phyloP scores from a whole-genome alignment of 2,329 filamentous ascomycete genomes.

The Epichloe amarillans region DNA sequence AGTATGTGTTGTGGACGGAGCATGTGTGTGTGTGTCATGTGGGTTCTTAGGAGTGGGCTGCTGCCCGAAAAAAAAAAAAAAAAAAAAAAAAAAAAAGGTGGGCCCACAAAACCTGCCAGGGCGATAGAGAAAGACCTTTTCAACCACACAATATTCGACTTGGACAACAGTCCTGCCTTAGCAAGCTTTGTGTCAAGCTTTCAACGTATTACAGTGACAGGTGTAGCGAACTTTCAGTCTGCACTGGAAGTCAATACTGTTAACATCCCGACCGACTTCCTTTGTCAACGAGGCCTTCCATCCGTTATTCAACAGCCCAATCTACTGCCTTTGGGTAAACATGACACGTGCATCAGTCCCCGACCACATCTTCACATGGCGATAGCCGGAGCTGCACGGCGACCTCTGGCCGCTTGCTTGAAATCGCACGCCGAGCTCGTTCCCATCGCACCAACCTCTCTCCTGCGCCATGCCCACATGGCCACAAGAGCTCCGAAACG shows the following conservation, averaged over 20 bases:
- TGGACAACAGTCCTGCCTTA: too few relatives aligned
- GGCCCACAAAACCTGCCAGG: background rate
- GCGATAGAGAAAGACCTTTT: background rate
- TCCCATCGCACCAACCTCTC: background rate
- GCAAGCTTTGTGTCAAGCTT: too few relatives aligned
- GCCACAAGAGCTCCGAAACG: background rate
- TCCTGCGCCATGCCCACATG: background rate
- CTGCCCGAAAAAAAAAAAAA: background rate
- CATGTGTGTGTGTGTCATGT: background rate
- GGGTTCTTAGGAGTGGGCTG: background rate
- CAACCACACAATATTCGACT: too few relatives aligned
- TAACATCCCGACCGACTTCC: too few relatives aligned
- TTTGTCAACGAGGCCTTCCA: background rate
- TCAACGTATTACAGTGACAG: too few relatives aligned
- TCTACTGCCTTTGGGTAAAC: background rate
- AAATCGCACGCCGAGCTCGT: background rate
- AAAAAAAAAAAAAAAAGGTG: background rate
- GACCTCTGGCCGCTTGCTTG: background rate
- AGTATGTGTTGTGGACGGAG: too few relatives aligned
- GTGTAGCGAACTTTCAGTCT: too few relatives aligned
- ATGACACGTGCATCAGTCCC: constrained; percentile 7
- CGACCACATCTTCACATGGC: constrained; percentile 12
- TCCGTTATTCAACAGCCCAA: background rate
- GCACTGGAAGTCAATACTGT: too few relatives aligned
- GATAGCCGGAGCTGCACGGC: constrained; percentile 10